Conservation (phyloP, 148 eudicot species). For the Dysphania ambrosioides region DNA sequence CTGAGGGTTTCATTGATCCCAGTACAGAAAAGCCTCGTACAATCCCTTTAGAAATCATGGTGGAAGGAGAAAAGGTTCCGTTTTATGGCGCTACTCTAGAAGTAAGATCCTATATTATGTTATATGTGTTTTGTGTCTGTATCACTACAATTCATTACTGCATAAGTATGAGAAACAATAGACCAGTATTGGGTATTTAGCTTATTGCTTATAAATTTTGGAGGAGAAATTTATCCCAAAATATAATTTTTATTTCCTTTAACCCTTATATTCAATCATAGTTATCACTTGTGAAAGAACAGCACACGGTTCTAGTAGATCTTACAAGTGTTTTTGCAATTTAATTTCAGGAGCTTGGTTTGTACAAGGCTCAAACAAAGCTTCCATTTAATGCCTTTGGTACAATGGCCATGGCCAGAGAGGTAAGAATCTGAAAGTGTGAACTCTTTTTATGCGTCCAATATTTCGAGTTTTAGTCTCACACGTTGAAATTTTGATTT, state of each 20-base stretch:
- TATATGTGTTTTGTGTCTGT: background rate
- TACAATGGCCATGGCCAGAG: conserved; percentile 99
- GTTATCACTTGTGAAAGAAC: background rate
- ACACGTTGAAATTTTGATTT: too few relatives aligned
- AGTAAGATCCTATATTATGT: conserved; percentile 54
- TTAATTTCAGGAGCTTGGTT: conserved; percentile 76
- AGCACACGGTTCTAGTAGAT: background rate
- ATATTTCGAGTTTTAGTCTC: too few relatives aligned
- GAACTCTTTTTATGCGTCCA: background rate
- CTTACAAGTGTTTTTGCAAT: background rate
- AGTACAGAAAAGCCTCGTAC: conserved; percentile 96
- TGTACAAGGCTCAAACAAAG: conserved; percentile 97
- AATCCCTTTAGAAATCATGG: conserved; percentile 91
- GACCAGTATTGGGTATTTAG: background rate
- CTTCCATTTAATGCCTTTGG: conserved; percentile 99
- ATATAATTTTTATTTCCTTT: background rate
- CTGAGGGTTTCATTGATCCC: conserved; percentile 96
- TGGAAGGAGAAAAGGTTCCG: conserved; percentile 76
- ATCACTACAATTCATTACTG: background rate
- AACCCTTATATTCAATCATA: background rate
- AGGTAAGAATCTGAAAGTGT: conserved; percentile 41
- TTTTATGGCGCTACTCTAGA: conserved; percentile 84
- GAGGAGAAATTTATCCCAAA: background rate
- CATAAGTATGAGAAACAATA: background rate
- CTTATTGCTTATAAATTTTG: background rate